phyloP scores from a whole-genome alignment of 192 early-diverging fungal genomes.

The Rhizoclosmatium sp. region DNA sequence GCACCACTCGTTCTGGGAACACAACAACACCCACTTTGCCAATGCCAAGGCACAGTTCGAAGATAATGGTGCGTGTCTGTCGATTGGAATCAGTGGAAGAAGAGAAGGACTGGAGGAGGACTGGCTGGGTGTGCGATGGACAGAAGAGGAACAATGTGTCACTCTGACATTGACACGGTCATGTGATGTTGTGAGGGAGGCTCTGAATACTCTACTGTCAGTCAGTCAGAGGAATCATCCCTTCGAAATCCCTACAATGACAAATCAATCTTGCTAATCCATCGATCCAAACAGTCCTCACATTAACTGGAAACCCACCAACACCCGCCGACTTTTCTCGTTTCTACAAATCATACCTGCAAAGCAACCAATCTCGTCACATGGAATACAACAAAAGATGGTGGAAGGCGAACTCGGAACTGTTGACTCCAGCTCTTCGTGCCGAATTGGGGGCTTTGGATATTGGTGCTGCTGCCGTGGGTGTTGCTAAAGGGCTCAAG shows the following conservation, averaged over 20 bases:
- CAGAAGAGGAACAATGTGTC: neutral
- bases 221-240: neutral
- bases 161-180: neutral
- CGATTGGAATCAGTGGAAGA: too few species aligned
- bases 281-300: slow-evolving; percentile 14
- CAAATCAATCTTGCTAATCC: neutral
- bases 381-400: slow-evolving; percentile 42
- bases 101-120: too few species aligned
- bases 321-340: slow-evolving; percentile 39
- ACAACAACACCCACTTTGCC: slow-evolving; percentile 49
- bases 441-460: slow-evolving; percentile 35
- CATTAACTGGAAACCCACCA: slow-evolving; percentile 9
- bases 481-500: neutral
- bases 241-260: neutral
- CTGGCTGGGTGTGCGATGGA: too few species aligned
- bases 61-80: slow-evolving; percentile 19
- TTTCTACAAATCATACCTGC: slow-evolving; percentile 49
- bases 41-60: slow-evolving; percentile 41
- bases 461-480: neutral
- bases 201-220: neutral
- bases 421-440: slow-evolving; percentile 21
- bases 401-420: slow-evolving; percentile 42
- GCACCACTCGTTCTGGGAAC: slow-evolving; percentile 50
- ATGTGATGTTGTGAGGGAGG: neutral
- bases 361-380: slow-evolving; percentile 34